Percentiles rank a stretch among this genome's conserved stretches.
phyloP scores from a whole-genome alignment of 2,329 filamentous ascomycete genomes.

The Anisogramma anomala region DNA sequence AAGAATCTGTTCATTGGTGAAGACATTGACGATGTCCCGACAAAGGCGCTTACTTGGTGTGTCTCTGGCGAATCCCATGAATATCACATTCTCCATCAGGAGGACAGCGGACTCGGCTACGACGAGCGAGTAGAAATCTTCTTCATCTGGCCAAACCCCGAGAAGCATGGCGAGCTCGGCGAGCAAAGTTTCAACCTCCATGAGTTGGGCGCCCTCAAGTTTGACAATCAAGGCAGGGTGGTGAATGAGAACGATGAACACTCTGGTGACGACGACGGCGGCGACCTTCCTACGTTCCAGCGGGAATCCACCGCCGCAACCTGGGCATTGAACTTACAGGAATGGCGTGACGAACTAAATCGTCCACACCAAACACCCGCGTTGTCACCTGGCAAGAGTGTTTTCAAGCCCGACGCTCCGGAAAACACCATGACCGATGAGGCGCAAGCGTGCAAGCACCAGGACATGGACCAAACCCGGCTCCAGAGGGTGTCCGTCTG shows the following conservation, averaged over 20 bases:
- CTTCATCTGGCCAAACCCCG: conserved; percentile 25
- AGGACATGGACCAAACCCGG: neutral
- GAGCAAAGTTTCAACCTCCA: conserved; percentile 16
- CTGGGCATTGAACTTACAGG: too few species aligned
- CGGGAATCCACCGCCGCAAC: too few species aligned
- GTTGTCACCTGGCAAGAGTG: too few species aligned
- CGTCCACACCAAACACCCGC: too few species aligned
- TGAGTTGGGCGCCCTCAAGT: too few species aligned
- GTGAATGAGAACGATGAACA: neutral
- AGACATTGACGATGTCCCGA: neutral
- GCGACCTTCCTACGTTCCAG: too few species aligned
- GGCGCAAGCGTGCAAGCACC: neutral
- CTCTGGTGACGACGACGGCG: neutral
- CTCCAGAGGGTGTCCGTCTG: conserved; percentile 16
- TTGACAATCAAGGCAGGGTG: neutral
- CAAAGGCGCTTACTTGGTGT: conserved; percentile 21
- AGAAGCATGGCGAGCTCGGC: conserved; percentile 22
- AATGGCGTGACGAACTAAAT: too few species aligned
- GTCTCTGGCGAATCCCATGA: conserved; percentile 21
- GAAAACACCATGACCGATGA: too few species aligned
- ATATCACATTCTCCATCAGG: conserved; percentile 20
- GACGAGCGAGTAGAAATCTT: conserved; percentile 20
- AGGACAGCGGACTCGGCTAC: conserved; percentile 16
- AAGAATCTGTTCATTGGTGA: conserved; percentile 1
- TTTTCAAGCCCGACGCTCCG: too few species aligned